Conservation (phyloP, 208 protist species). For the Vickermania ingenoplastis region DNA sequence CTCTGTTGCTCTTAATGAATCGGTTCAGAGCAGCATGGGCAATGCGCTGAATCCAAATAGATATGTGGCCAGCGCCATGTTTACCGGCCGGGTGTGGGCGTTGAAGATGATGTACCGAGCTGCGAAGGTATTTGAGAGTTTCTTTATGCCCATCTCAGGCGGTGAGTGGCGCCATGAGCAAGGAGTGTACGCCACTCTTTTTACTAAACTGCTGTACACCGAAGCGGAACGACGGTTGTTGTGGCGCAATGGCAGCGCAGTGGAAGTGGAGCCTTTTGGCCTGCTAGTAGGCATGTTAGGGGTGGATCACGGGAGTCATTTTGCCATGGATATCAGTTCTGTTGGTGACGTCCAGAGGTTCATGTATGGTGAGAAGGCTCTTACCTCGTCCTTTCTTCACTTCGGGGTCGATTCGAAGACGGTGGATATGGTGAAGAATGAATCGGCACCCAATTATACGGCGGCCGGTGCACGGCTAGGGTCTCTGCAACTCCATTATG, state of each 20-base stretch:
- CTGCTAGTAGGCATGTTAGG: background rate
- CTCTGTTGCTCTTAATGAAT: background rate
- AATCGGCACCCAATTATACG: too few species aligned
- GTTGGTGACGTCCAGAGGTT: too few species aligned
- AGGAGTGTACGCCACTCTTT: background rate
- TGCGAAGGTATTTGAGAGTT: background rate
- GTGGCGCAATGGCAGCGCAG: background rate
- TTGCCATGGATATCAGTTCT: too few species aligned
- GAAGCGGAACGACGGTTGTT: background rate
- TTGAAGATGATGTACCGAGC: background rate
- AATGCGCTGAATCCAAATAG: background rate
- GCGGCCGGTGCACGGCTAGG: too few species aligned
- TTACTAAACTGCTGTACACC: background rate
- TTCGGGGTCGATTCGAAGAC: too few species aligned
- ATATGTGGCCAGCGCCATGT: background rate
- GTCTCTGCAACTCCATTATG: too few species aligned
- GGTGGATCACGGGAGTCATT: too few species aligned
- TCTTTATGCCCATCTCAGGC: background rate
- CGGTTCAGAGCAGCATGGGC: background rate
- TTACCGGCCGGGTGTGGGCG: conserved; percentile 1
- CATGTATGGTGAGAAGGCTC: too few species aligned
- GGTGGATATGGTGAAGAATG: too few species aligned
- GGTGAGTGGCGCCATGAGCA: background rate
- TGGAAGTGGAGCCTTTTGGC: background rate
- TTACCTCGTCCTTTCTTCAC: too few species aligned